Base-by-base conservation (phyloP, 345 rosid species). In the Brassica rapa region DNA sequence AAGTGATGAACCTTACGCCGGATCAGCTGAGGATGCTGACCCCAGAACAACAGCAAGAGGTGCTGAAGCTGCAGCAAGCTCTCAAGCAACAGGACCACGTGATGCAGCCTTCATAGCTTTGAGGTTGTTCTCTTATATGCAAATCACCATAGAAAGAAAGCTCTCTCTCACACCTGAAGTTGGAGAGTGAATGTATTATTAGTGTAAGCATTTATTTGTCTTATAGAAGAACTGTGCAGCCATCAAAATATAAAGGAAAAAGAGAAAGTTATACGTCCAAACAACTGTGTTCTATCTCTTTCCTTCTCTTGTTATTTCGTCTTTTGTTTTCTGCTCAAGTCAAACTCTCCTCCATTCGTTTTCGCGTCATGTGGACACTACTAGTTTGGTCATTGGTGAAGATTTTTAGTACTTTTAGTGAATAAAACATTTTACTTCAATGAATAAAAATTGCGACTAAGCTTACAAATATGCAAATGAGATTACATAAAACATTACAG, bases 1-100 rank as follows among this genome's bases (percentile, higher is more conserved):
- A 92, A 84, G 98, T 94, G 78, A 59, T 94, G 86, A 89, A 62
- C 85, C 88, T 94, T 49, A 92, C 96, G 0, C 90, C 91, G 0
- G 97, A 92, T 80, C 97, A 94, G 88, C 62, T 94, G 82, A 91
- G 79, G 70, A 88, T 89, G 30, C 82, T 94, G 84, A 89, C 98
- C 4, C 91, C 91, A 1, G 98, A 92, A 61, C 98, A 94, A 82
- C 90, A 85, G n/a, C 89, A 87, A 81, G 93, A 92, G 77, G 98
- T 94, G 66, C 12, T 92, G 62, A 92, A 94, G 85, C 93, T 94
- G 21, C 97, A 94, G 76, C 86, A 81, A 77, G 86, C 90, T 33
- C 93, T 91, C 61, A 81, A 85, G 69, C 87, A 51, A 51, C 56
- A 82, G 82, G 93, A 84, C 66, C 89, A 86, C 75, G 74, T 79